phyloP scores from a whole-genome alignment of 2,329 filamentous ascomycete genomes.

The Trichoderma atrobrunneum region DNA sequence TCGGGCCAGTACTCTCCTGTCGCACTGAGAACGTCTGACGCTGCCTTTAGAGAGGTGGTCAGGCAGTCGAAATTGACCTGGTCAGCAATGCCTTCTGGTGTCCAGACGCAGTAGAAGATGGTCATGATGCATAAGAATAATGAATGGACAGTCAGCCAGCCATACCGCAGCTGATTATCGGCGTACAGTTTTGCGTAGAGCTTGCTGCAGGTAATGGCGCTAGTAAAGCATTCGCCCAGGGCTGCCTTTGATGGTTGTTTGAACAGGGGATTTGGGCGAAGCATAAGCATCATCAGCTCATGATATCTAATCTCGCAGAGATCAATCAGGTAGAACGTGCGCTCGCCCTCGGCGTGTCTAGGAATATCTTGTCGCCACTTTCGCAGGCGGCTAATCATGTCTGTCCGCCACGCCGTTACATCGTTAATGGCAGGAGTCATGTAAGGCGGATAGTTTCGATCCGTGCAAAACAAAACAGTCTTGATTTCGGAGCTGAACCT shows the following conservation, averaged over 20 bases:
- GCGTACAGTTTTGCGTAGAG: constrained; percentile 44
- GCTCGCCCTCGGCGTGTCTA: constrained; percentile 1
- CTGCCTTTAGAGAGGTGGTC: constrained; percentile 40
- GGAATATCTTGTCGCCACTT: constrained; percentile 41
- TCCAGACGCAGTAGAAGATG: constrained; percentile 50
- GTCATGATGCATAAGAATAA: constrained; percentile 48
- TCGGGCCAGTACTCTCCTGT: constrained; percentile 52
- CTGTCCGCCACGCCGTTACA: constrained; percentile 45
- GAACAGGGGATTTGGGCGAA: constrained; percentile 52
- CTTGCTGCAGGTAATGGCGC: constrained; percentile 40
- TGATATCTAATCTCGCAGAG: constrained; percentile 48
- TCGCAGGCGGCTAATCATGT: constrained; percentile 40
- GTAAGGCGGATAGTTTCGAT: constrained; percentile 45
- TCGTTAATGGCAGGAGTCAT: constrained; percentile 47
- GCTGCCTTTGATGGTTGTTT: constrained; percentile 43
- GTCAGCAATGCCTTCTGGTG: constrained; percentile 31
- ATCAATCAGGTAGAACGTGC: not conserved
- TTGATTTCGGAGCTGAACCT: constrained; percentile 57
- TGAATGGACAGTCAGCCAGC: constrained; percentile 48
- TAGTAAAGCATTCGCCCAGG: constrained; percentile 42
- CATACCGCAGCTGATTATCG: constrained; percentile 44
- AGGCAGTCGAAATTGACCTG: constrained; percentile 10
- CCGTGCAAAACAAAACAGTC: constrained; percentile 53
- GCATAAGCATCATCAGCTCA: constrained; percentile 46
- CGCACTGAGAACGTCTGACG: constrained; percentile 48